A percentile compares a stretch with the other conserved stretches of the same genome.
Evolutionary conservation across 371 early-diverging fungal species (phyloP).

Genomic region (Lichtheimia ornata): DNA sequence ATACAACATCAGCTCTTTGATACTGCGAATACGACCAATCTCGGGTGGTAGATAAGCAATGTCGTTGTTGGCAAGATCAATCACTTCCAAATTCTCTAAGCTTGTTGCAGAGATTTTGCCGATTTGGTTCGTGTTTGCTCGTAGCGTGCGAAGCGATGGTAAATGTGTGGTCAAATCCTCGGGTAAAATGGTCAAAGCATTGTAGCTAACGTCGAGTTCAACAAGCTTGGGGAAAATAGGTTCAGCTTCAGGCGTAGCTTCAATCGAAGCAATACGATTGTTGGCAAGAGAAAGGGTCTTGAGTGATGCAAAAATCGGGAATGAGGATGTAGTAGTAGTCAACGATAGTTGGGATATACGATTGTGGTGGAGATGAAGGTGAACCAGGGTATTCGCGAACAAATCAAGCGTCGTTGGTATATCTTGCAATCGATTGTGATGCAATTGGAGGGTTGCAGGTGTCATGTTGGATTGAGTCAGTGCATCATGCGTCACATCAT

Average conservation of each 20-base stretch:
- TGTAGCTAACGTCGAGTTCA: slow-evolving; percentile 47
- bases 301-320: slow-evolving; percentile 20
- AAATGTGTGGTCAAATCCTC: slow-evolving; percentile 37
- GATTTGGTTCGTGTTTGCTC: slow-evolving; percentile 53
- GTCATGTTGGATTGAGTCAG: neutral
- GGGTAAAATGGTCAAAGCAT: slow-evolving; percentile 47
- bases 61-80: slow-evolving; percentile 65
- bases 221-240: slow-evolving; percentile 47
- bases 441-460: slow-evolving; percentile 23
- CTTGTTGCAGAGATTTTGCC: slow-evolving; percentile 41
- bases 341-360: slow-evolving; percentile 42
- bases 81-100: slow-evolving; percentile 46
- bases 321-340: slow-evolving; percentile 15
- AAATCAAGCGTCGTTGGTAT: slow-evolving; percentile 37
- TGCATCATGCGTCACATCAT: neutral
- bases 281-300: slow-evolving; percentile 53
- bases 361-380: slow-evolving; percentile 55
- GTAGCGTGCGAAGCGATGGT: slow-evolving; percentile 52
- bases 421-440: slow-evolving; percentile 43
- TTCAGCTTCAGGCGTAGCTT: slow-evolving; percentile 1
- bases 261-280: slow-evolving; percentile 47
- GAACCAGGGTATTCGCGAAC: slow-evolving; percentile 41
- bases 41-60: slow-evolving; percentile 62
- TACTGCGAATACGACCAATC: slow-evolving; percentile 48
- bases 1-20: slow-evolving; percentile 54